Evolutionary conservation across 805 yeast genomes (phyloP), one percentile per base, ranked within the genome.

Genomic region (Teunomyces kruisii): DNA sequence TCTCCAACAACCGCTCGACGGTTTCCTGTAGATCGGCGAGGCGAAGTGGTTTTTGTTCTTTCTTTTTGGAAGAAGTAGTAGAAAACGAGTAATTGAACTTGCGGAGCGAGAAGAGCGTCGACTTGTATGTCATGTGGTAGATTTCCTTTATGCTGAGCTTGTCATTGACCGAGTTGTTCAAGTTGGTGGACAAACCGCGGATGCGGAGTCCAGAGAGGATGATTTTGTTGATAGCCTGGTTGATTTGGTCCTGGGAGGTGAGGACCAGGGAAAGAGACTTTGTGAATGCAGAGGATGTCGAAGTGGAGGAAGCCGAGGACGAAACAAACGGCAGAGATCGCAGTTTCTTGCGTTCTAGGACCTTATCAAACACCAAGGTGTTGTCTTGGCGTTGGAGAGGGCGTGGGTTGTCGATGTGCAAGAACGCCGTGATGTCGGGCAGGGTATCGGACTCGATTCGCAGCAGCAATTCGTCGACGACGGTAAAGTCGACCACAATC

Each of bases 131-230:
- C 74, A 70, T 70, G 37, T 65, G 70, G 52, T 68, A 70, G 7
- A 70, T 61, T 45, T 72, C 76, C 40, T 68, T 66, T 14, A 69
- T 60, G 28, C 67, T 62, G 13, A 70, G 45, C 41, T 60, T 65
- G 32, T 70, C 73, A 45, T 68, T 68, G 7, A 50, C 40, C 9
- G 61, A 49, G 14, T 53, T 45, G 39, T 41, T 48, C 22, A 50
- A 45, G 42, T 54, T 48, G 19, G 59, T 53, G 12, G 67, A 57
- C 28, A 71, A 53, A 6, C 76, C 76, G 32, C 77, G 59, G 10
- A 72, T 61, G 43, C 77, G 57, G 15, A 72, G 55, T 7, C 76
- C 77, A 13, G 75, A 68, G n/a, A 65, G 55, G 12, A 70, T 61
- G 8, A 70, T 51, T 46, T 67, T 65, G 43, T 56, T 62, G 19